phyloP scores from a whole-genome alignment of 2,329 filamentous ascomycete species.

The Alternaria gaisen region DNA sequence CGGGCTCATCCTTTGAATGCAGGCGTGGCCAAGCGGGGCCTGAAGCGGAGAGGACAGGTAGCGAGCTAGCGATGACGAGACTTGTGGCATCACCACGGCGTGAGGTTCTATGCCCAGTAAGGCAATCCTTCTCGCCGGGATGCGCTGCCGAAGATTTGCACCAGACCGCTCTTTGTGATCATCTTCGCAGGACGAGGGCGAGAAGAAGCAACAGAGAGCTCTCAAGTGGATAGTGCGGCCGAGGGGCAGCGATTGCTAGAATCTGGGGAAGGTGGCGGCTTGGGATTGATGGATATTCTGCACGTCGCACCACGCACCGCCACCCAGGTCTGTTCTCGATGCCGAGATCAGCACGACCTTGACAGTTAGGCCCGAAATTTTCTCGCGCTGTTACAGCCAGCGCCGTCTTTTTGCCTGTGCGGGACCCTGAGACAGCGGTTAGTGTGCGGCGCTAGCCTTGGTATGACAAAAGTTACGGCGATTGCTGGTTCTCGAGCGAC shows the following conservation, averaged over 20 bases:
- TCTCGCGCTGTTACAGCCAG: constrained; percentile 34
- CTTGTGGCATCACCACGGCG: constrained; percentile 38
- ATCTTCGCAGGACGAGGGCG: constrained; percentile 7
- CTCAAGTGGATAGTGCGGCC: constrained; percentile 4
- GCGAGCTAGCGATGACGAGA: constrained; percentile 30
- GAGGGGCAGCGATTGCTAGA: constrained; percentile 16
- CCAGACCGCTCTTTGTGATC: constrained; percentile 31
- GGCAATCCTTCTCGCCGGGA: constrained; percentile 20
- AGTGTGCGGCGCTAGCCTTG: constrained; percentile 27
- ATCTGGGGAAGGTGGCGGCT: constrained; percentile 34
- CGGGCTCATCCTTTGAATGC: not conserved
- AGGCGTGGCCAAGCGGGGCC: constrained; percentile 19
- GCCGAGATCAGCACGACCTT: constrained; percentile 34
- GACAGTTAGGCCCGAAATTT: constrained; percentile 38
- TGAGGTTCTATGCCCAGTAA: constrained; percentile 30
- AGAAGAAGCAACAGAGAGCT: constrained; percentile 17
- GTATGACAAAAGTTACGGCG: constrained; percentile 31
- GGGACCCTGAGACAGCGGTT: constrained; percentile 33
- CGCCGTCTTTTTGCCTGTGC: constrained; percentile 25
- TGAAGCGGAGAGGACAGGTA: constrained; percentile 22
- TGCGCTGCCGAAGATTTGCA: constrained; percentile 20
- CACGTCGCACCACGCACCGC: constrained; percentile 24
- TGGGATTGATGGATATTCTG: constrained; percentile 18
- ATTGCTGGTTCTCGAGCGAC: constrained; percentile 31
- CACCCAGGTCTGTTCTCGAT: constrained; percentile 30